Percentiles rank a stretch among this genome's conserved stretches.
These are phyloP conservation scores for Allantophomopsis cytisporea DNA, from an alignment of 2,329 filamentous ascomycete genomes.

Conservation along the genomic window DNA sequence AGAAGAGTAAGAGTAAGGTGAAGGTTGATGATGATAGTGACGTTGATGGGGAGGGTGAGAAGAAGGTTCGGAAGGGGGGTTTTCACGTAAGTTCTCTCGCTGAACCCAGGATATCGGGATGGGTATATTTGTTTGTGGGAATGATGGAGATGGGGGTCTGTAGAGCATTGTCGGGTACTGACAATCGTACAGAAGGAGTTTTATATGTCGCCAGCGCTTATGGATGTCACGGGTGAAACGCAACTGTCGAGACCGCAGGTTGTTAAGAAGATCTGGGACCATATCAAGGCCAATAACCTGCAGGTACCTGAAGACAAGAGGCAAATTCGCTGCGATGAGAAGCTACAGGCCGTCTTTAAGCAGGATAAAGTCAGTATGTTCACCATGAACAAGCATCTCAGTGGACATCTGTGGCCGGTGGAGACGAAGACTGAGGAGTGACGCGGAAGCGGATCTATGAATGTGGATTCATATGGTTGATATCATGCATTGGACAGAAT, in stretches of 20 bases:
- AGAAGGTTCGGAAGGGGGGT: slow-evolving; percentile 69
- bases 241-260: slow-evolving; percentile 85
- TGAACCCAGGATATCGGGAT: slow-evolving; percentile 4
- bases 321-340: slow-evolving; percentile 85
- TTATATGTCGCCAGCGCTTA: slow-evolving; percentile 55
- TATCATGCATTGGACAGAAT: too few relatives aligned
- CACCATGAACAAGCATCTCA: slow-evolving; percentile 95
- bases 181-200: slow-evolving; percentile 46
- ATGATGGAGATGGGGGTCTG: too few relatives aligned
- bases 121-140: too few relatives aligned
- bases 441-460: too few relatives aligned
- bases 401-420: slow-evolving; percentile 74
- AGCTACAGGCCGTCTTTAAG: slow-evolving; percentile 86
- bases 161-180: background rate
- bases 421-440: slow-evolving; percentile 40
- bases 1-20: slow-evolving; percentile 65
- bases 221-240: slow-evolving; percentile 55
- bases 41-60: slow-evolving; percentile 40
- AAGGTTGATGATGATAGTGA: slow-evolving; percentile 73
- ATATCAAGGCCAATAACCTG: slow-evolving; percentile 78
- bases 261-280: slow-evolving; percentile 91
- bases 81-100: slow-evolving; percentile 55
- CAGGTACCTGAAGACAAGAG: slow-evolving; percentile 88
- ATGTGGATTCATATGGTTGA: too few relatives aligned
- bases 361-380: slow-evolving; percentile 93